Conservation (phyloP, 441 rosid genomes). For the Omphalea diandra region DNA sequence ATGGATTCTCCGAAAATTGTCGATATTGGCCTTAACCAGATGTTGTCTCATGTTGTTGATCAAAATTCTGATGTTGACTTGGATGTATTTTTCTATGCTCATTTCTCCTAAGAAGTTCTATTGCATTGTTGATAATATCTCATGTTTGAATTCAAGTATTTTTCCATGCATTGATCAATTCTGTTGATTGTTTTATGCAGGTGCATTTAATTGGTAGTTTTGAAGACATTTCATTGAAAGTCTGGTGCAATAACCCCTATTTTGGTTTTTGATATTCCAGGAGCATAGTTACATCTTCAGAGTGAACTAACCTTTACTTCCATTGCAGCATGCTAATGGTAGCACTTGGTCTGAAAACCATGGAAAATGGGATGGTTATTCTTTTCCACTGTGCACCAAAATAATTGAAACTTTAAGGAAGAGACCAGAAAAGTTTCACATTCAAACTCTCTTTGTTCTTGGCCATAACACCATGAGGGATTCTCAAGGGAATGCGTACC, state of each 20-base stretch:
- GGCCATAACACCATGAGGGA: slow-evolving; percentile 70
- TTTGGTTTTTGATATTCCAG: slow-evolving; percentile 28
- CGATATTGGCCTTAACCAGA: slow-evolving; percentile 64
- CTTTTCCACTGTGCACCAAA: slow-evolving; percentile 66
- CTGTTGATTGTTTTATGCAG: slow-evolving; percentile 40
- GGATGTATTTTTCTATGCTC: slow-evolving; percentile 48
- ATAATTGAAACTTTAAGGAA: slow-evolving; percentile 53
- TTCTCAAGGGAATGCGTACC: slow-evolving; percentile 52
- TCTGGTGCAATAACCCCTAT: slow-evolving; percentile 32
- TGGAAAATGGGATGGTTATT: slow-evolving; percentile 47
- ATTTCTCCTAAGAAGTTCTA: neutral
- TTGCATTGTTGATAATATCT: neutral
- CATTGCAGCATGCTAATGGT: slow-evolving; percentile 54
- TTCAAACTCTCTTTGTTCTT: slow-evolving; percentile 62
- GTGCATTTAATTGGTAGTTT: slow-evolving; percentile 83
- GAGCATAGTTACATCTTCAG: slow-evolving; percentile 19
- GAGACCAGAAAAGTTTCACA: slow-evolving; percentile 68
- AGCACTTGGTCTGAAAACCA: slow-evolving; percentile 24
- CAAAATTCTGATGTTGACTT: slow-evolving; percentile 40
- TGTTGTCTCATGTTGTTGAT: slow-evolving; percentile 51
- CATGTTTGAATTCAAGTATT: neutral
- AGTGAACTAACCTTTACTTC: slow-evolving; percentile 36
- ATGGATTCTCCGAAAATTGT: slow-evolving; percentile 67
- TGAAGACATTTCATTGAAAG: slow-evolving; percentile 58
- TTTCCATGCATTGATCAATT: slow-evolving; percentile 1